Conservation (phyloP, 257 asterid genomes). For the Nicotiana otophora region DNA sequence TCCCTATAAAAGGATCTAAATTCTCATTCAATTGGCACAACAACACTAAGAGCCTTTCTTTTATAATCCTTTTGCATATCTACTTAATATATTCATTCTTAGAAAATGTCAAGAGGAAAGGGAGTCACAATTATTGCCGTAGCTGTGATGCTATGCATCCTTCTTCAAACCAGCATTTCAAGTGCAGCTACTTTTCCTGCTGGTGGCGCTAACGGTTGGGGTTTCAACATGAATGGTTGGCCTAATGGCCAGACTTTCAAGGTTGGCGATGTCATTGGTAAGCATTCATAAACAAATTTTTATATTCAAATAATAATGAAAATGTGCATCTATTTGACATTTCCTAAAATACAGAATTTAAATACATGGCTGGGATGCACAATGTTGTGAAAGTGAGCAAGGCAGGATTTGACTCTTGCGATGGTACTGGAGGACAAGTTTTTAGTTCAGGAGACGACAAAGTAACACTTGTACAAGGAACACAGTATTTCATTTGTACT, state of each 20-base stretch:
- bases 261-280: not conserved
- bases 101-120: conserved; percentile 5
- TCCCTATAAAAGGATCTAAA: not conserved
- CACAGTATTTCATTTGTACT: not conserved
- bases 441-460: not conserved
- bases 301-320: not conserved
- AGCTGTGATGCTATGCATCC: not conserved
- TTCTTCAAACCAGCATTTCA: not conserved
- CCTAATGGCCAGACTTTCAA: not conserved
- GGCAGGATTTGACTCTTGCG: not conserved
- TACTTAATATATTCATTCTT: not conserved
- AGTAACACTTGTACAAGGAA: not conserved
- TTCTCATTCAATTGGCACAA: not conserved
- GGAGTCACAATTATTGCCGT: not conserved
- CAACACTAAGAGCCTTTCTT: not conserved
- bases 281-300: not conserved
- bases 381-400: not conserved
- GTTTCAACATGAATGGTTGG: not conserved
- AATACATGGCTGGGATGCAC: not conserved
- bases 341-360: not conserved
- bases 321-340: not conserved
- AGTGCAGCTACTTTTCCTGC: not conserved
- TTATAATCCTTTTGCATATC: too few relatives aligned
- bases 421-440: not conserved
- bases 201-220: not conserved